Conservation (phyloP, 345 rosid species). For the Euphorbia lathyris region DNA sequence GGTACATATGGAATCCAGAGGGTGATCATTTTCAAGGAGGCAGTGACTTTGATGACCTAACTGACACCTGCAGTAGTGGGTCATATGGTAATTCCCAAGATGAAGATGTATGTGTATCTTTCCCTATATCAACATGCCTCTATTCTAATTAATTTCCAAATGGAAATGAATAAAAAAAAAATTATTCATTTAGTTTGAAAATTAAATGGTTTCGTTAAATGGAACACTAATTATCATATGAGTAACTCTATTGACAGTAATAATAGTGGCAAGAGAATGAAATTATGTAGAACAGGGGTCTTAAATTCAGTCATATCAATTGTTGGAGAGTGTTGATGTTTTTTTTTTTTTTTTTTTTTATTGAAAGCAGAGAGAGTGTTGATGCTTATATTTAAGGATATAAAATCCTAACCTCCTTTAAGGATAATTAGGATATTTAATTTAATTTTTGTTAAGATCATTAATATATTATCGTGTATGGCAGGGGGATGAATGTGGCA, state of each 20-base stretch:
- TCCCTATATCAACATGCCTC: background rate
- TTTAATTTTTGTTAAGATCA: background rate
- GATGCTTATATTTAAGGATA: background rate
- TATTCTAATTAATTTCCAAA: background rate
- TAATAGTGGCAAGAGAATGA: no score
- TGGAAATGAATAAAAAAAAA: no score
- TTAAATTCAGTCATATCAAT: no score
- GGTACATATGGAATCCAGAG: slow-evolving; percentile 87
- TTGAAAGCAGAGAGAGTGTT: no score
- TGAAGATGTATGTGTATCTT: slow-evolving; percentile 54
- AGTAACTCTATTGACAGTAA: no score
- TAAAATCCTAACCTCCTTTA: background rate
- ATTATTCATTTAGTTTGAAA: background rate
- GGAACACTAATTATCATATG: no score
- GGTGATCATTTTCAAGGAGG: slow-evolving; percentile 74
- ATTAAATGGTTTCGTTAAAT: background rate
- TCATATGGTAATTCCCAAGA: slow-evolving; percentile 65
- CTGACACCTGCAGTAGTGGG: slow-evolving; percentile 75
- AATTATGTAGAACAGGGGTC: no score
- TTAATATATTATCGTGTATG: background rate
- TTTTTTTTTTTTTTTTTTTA: no score
- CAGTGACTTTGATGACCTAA: slow-evolving; percentile 76
- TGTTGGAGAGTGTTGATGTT: no score
- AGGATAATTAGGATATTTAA: slow-evolving; percentile 1
- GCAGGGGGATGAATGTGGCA: slow-evolving; percentile 84